Percentiles rank a stretch among this genome's conserved stretches.
phyloP scores from a whole-genome alignment of 2,329 filamentous ascomycete genomes.

The Ophiostoma pallidulum region DNA sequence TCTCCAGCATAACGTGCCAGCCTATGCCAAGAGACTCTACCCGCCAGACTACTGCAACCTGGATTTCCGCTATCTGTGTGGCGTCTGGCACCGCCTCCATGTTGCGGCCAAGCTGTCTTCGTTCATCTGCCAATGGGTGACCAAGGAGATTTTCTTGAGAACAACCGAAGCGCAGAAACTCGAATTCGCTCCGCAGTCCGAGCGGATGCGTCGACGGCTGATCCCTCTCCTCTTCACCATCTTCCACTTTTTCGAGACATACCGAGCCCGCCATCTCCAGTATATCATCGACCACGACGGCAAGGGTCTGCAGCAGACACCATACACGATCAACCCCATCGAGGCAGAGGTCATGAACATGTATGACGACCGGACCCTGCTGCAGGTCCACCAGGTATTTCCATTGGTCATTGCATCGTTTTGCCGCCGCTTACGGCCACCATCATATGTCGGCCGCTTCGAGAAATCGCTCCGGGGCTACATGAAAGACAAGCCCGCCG shows the following conservation, averaged over 20 bases:
- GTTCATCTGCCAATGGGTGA: constrained; percentile 55
- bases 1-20: constrained; percentile 48
- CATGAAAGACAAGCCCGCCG: constrained; percentile 50
- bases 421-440: constrained; percentile 51
- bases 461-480: constrained; percentile 56
- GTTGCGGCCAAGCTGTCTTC: constrained; percentile 53
- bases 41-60: constrained; percentile 40
- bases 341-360: constrained; percentile 52
- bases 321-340: constrained; percentile 54
- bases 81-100: constrained; percentile 56
- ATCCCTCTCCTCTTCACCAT: constrained; percentile 56
- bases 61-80: constrained; percentile 52
- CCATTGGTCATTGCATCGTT: constrained; percentile 56
- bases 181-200: constrained; percentile 51
- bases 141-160: constrained; percentile 54
- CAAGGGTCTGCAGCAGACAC: constrained; percentile 39
- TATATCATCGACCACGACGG: constrained; percentile 44
- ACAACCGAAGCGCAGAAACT: constrained; percentile 43
- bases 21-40: constrained; percentile 51
- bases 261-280: constrained; percentile 48
- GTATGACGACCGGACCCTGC: constrained; percentile 54
- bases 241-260: constrained; percentile 60
- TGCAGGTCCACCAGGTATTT: constrained; percentile 56
- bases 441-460: constrained; percentile 54
- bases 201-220: constrained; percentile 54